A percentile compares a stretch with the other conserved stretches of the same genome.
Evolutionary conservation across 2,329 filamentous ascomycete genomes (phyloP).

Genomic region (Aspergillus aculeatus): DNA sequence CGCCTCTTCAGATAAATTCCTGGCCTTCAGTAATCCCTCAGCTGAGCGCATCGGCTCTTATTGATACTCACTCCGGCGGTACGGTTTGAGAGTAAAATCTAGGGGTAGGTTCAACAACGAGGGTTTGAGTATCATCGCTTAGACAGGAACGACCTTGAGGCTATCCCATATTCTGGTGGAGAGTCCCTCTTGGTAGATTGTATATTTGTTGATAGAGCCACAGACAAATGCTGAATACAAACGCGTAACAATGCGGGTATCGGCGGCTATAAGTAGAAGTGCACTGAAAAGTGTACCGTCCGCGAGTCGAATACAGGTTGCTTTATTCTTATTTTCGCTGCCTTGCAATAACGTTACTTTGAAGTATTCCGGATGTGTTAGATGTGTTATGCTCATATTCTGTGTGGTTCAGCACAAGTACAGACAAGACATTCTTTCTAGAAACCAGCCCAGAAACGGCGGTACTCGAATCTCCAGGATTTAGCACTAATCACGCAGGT

Average conservation of each 20-base stretch:
- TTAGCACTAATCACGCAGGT: too few relatives aligned
- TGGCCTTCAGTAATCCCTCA: conserved; percentile 32
- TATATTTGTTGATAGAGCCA: not conserved
- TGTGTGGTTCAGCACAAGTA: too few relatives aligned
- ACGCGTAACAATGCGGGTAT: not conserved
- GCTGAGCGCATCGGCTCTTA: conserved; percentile 24
- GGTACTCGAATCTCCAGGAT: too few relatives aligned
- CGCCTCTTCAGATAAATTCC: conserved; percentile 3
- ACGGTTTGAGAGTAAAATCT: not conserved
- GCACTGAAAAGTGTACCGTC: not conserved
- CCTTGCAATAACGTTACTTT: not conserved
- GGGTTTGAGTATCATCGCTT: not conserved
- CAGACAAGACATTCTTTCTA: too few relatives aligned
- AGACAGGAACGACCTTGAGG: not conserved
- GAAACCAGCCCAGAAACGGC: too few relatives aligned
- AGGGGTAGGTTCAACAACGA: not conserved
- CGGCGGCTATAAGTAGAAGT: not conserved
- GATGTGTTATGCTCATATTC: not conserved
- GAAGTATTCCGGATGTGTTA: not conserved
- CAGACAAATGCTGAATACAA: not conserved
- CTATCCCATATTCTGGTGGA: not conserved
- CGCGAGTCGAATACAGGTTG: not conserved
- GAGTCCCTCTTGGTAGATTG: not conserved
- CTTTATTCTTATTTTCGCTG: not conserved
- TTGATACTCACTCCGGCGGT: not conserved